A percentile compares a stretch with the other conserved stretches of the same genome.
Conservation (phyloP, 2,329 filamentous ascomycete species). For the Apiospora koreana region DNA sequence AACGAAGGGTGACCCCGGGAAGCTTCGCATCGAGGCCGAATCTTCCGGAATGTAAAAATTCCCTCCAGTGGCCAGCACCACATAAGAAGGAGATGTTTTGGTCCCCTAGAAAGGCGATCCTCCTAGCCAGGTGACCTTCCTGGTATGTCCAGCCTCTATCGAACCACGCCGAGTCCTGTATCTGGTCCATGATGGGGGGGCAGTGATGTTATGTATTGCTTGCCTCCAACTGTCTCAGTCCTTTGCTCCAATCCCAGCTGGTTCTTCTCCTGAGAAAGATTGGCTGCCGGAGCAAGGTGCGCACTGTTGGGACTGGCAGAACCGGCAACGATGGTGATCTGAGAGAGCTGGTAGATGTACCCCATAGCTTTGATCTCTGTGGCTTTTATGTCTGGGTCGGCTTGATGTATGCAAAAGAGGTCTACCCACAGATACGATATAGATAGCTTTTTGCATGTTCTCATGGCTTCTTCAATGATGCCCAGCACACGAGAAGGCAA, state of each 20-base stretch:
- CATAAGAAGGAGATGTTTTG: neutral
- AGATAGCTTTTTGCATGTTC: neutral
- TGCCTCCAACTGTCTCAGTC: neutral
- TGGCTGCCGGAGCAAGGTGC: neutral
- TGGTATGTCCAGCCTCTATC: slow-evolving; percentile 7
- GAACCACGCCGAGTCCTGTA: neutral
- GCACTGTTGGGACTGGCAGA: neutral
- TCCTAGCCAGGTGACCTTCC: neutral
- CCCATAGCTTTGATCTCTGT: slow-evolving; percentile 5
- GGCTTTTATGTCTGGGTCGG: neutral
- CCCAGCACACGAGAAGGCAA: neutral
- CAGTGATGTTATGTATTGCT: neutral
- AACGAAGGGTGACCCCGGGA: neutral
- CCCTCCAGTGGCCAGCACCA: neutral
- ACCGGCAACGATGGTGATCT: neutral
- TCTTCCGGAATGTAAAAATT: neutral
- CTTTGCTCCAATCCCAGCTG: neutral
- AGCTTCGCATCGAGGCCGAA: neutral
- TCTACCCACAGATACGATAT: neutral
- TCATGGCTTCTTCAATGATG: neutral
- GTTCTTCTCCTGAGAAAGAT: neutral
- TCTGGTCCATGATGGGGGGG: neutral
- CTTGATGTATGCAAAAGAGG: slow-evolving; percentile 1
- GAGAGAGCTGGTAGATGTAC: neutral
- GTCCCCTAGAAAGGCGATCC: neutral